Evolutionary conservation across 1,284 basidiomycete genomes (phyloP), one percentile per base, ranked within the genome.

Genomic region (Heterobasidion annosum): DNA sequence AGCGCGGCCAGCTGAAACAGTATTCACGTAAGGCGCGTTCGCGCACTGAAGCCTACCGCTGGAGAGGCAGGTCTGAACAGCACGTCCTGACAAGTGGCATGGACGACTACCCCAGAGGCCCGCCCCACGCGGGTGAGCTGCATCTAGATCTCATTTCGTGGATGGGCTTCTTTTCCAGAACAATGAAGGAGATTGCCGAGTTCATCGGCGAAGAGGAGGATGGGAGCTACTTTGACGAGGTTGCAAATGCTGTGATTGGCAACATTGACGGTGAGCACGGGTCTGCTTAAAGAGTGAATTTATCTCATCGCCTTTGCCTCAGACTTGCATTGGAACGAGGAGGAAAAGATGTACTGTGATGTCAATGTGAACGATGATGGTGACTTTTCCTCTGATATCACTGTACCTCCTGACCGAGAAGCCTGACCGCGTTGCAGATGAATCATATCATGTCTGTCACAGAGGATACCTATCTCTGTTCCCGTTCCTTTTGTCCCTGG

Each of bases 301-400:
- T 3, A 25, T 25, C 19, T 54, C 57, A 55, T 42, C 51, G 46
- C 13, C 10, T 25, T 33, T 32, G 2, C 54, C 34, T 42, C 57
- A 93, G 93, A 96, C 68, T 73, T 98, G 52, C 94, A 98, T 64
- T 98, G 94, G 94, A 91, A 78, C 67, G 88, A 93, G 58, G 82
- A 90, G 55, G 68, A 88, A 49, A 73, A 91, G 66, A 93, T 96
- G 91, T 98, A 95, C 65, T 98, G 94, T 66, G 94, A 98, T 67
- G 82, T 85, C 12, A 83, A 83, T 54, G 84, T 98, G 46, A 81
- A 91, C 65, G 80, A 88, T 16, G 84, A 95, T 46, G 94, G 92
- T 89, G 61, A 19, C 48, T n/a, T 13, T 25, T 46, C 55, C 46
- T 25, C 37, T 45, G 19, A 43, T 10, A 8, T 46, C 5, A 33